Conservation (phyloP, 2,329 filamentous ascomycete species). For the Pseudopithomyces maydicus region DNA sequence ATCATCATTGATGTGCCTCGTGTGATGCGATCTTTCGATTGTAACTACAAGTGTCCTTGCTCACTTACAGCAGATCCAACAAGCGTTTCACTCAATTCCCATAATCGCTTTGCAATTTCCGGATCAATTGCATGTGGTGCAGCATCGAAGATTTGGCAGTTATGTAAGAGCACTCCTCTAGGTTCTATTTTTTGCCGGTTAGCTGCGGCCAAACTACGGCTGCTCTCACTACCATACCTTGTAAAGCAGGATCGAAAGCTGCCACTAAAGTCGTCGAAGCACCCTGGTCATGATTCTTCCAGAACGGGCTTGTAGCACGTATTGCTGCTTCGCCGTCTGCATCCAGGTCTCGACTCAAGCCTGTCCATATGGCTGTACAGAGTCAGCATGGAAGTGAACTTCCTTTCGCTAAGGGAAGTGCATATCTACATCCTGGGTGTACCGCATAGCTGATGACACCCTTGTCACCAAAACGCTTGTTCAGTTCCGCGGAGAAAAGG, state of each 20-base stretch:
- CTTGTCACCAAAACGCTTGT: conserved; percentile 18
- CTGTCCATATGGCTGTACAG: conserved; percentile 35
- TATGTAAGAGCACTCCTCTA: conserved; percentile 29
- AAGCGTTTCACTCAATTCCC: conserved; percentile 38
- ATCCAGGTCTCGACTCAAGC: conserved; percentile 31
- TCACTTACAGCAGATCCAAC: conserved; percentile 3
- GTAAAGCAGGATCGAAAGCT: conserved; percentile 36
- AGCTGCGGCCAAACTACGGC: not conserved
- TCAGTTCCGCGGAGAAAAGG: conserved; percentile 33
- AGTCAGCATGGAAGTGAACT: conserved; percentile 6
- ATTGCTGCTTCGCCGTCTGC: conserved; percentile 33
- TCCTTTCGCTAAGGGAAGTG: not conserved
- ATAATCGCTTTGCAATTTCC: conserved; percentile 32
- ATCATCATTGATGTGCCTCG: too few species aligned
- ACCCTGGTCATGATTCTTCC: conserved; percentile 42
- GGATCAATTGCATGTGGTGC: conserved; percentile 31
- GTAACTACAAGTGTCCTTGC: too few species aligned
- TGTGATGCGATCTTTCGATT: too few species aligned
- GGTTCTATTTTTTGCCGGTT: conserved; percentile 19
- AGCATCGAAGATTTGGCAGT: conserved; percentile 33
- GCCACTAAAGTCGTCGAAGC: conserved; percentile 36
- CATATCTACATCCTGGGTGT: conserved; percentile 38
- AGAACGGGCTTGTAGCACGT: conserved; percentile 30
- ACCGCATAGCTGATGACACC: conserved; percentile 37
- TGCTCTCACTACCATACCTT: conserved; percentile 12